Evolutionary conservation across 148 eudicot genomes (phyloP), one percentile per base, ranked within the genome.

Genomic region (Gaultheria prostrata): DNA sequence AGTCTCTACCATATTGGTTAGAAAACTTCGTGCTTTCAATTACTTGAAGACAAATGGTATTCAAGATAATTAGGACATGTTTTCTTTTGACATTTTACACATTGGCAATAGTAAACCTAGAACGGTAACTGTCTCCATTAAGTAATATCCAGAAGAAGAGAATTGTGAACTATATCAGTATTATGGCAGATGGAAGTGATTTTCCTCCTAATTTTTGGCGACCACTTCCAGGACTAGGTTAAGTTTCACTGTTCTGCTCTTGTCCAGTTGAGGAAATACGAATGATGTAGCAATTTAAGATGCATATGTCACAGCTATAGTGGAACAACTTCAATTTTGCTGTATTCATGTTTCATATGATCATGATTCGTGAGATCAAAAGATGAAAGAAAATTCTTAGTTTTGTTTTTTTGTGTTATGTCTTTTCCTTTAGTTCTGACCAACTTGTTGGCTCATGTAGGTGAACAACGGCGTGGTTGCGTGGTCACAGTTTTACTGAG

Each of bases 401-500:
- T 24, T 8, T 57, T 32, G 1, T 24, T 10, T 30, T 18, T 21
- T 12, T 79, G 70, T 17, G 43, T 11, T 65, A 59, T 6, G 71
- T 24, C 21, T 85, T 65, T 71, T 43, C 57, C 8, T 6, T 28
- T 14, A 7, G 76, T 2, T 82, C 78, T 81, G 18, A 76, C 12
- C 45, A 75, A 63, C 63, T 61, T 81, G 81, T 33, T 77, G 56
- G 49, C 51, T 76, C 26, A 54, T 70, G 45, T 43, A 89, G 94
- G 92, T 82, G 91, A 90, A 82, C 91, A 89, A 57, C 85, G 88
- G 9, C 85, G 69, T 28, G 91, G 94, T 74, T 82, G 91, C 77
- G 79, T 90, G 30, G 59, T 83, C 39, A 89, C 94, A 45, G 85
- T 87, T 69, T 49, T 88, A 46, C 79, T 92, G 85, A 87, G 82